Base-by-base conservation (phyloP, 768 basidiomycete genomes). In the Krasilnikovozyma curviuscula region DNA sequence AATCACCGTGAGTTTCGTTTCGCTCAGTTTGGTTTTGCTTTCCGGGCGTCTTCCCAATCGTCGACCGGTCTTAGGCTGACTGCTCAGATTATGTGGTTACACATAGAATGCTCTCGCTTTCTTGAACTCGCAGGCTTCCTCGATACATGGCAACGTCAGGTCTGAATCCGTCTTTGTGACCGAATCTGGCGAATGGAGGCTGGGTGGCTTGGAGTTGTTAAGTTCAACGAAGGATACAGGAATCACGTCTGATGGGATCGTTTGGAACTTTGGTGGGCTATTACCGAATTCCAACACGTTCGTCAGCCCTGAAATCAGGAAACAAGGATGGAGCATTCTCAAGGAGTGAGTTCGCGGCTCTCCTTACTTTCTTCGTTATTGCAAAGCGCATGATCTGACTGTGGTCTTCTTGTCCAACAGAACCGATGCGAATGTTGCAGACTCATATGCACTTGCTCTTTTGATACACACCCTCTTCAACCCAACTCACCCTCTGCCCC, bases 121-220 rank as follows among this genome's bases (percentile, higher is more conserved):
- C 65, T 62, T 97, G 48, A 95, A 97, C 57, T 79, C 83, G 34
- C 72, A 82, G 7, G 79, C 75, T 45, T 65, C 73, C 23, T 83
- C 83, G 2, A 82, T 83, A 0, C 86, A 93, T 56, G 88, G 85
- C 19, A 81, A 78, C 55, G 60, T 89, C 48, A 69, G 75, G 50
- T 62, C 73, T n/a, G 71, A 73, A 49, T 77, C 83, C 1, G 74
- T 95, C 49, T 95, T 93, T 60, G 75, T 93, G 44, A 85, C 91
- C 1, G 78, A 80, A 0, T 83, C 85, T 0, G 84, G 91, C 5
- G 93, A 98, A 67, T 97, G 91, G 93, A 83, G 83, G 59, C 68
- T 98, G 7, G 89, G 84, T 18, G 91, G 91, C 1, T 88, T 97
- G 59, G 93, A 98, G 58, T 66, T 91, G 0, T 63, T 93, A 53